Evolutionary conservation across 139 green algal genomes (phyloP), one percentile per base, ranked within the genome.

Genomic region (Chlorella sp.): DNA sequence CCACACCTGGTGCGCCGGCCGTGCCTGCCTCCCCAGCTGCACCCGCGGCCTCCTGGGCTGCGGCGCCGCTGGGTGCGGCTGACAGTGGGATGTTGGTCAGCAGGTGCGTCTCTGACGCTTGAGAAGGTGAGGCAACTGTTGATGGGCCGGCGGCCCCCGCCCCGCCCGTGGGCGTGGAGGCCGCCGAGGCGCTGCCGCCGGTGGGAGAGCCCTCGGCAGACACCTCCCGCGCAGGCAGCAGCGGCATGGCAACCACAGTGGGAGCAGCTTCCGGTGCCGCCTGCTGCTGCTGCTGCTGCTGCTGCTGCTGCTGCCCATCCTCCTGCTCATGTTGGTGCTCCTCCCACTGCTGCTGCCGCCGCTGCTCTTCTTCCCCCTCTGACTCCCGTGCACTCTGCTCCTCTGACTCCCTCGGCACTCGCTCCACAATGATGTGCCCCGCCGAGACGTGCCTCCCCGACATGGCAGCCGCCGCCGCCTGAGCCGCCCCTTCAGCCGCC

Each of bases 81-180:
- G 85, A 88, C 1, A 71, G 85, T 18, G 85, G 69, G 40, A 82
- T 32, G 4, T 82, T 32, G 14, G 69, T n/a, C 14, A 88, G 85
- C 69, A 88, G 85, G 30, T 88, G 85, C 22, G 85, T 69, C 3
- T 82, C 85, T 26, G 85, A 83, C 3, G 66, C 66, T 28, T 64
- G 83, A 7, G 83, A 88, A 34, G 85, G 30, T 5, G 85, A 68
- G 69, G 69, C 39, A 34, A 32, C 32, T 28, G 85, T 4, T 16
- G 85, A 75, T 0, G 69, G 19, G 36, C 40, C 61, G 32, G 34
- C 61, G 1, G 69, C 64, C 11, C 7, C 60, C 0, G 60, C 82
- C 19, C 37, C 66, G 37, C 12, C 48, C 16, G 64, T 73, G 64
- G 66, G 83, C 19, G 83, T 79, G 37, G 83, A 81, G 37, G 64